Evolutionary conservation across 495 filamentous ascomycete genomes (phyloP).

Genomic region (Melanomma pulvis-pyrius): DNA sequence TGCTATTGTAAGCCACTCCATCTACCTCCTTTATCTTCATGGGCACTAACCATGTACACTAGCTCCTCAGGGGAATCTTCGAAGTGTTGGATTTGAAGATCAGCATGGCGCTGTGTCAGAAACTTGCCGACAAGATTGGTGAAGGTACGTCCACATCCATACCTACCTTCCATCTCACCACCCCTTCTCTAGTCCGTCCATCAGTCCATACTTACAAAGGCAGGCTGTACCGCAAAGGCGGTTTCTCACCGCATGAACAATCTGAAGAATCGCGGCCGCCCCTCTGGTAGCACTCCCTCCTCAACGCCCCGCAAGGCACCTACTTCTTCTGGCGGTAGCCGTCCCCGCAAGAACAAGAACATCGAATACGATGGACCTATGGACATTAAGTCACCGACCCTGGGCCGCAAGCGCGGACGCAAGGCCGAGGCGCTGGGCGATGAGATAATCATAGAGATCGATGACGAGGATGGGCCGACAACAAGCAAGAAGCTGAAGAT

Average conservation of each 20-base stretch:
- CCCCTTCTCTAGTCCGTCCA: not conserved
- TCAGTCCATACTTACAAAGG: not conserved
- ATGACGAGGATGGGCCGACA: too few species aligned
- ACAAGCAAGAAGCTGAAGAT: too few species aligned
- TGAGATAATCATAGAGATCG: too few species aligned
- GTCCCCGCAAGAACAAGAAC: too few species aligned
- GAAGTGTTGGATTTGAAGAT: not conserved
- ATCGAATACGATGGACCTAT: too few species aligned
- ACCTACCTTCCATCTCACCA: not conserved
- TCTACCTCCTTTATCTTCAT: not conserved
- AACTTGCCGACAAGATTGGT: constrained; percentile 7
- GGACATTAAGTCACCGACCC: too few species aligned
- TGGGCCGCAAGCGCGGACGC: too few species aligned
- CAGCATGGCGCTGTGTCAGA: not conserved
- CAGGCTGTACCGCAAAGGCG: constrained; percentile 23
- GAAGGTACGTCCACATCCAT: constrained; percentile 3
- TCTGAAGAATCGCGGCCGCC: constrained; percentile 5
- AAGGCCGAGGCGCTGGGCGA: too few species aligned
- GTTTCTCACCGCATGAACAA: constrained; percentile 10
- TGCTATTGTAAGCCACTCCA: constrained; percentile 1
- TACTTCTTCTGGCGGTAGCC: too few species aligned
- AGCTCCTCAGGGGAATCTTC: constrained; percentile 12
- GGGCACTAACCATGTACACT: not conserved
- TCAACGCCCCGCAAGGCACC: not conserved
- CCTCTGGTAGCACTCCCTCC: not conserved